These are phyloP conservation scores for Fraxinus angustifolia DNA, from an alignment of 305 asterid genomes.

Conservation along the genomic window DNA sequence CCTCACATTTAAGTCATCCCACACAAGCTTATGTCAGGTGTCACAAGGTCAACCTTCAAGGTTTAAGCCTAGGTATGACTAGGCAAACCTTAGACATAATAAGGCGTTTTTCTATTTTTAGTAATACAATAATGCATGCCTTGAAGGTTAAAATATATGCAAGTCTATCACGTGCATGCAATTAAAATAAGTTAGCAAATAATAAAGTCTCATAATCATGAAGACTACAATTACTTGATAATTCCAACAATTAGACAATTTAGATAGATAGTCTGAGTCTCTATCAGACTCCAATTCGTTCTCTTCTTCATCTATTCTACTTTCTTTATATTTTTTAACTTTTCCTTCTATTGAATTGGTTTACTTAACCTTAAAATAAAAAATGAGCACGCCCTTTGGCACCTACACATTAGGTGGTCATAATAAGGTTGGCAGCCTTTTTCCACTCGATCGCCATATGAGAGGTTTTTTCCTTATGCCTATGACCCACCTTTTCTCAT, in stretches of 20 bases:
- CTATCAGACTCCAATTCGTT: background rate
- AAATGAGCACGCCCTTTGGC: background rate
- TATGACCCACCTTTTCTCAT: background rate
- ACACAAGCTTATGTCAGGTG: background rate
- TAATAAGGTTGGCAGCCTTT: background rate
- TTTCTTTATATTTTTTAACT: background rate
- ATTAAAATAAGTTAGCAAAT: background rate
- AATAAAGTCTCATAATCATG: background rate
- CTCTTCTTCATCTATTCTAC: background rate
- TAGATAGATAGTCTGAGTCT: background rate
- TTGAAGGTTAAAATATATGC: background rate
- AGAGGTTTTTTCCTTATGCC: background rate
- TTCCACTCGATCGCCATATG: background rate
- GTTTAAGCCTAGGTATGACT: background rate
- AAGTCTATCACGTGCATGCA: background rate
- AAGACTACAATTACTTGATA: background rate
- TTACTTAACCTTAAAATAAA: background rate
- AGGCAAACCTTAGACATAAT: background rate
- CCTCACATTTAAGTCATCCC: conserved; percentile 16
- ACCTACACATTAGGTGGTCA: background rate
- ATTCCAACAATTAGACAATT: background rate
- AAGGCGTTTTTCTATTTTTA: background rate
- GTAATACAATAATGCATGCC: background rate
- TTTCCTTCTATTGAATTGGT: background rate
- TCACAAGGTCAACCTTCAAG: background rate